Percentiles rank a stretch among this genome's conserved stretches.
Evolutionary conservation across 768 basidiomycete species (phyloP).

Genomic region (Pisolithus albus): DNA sequence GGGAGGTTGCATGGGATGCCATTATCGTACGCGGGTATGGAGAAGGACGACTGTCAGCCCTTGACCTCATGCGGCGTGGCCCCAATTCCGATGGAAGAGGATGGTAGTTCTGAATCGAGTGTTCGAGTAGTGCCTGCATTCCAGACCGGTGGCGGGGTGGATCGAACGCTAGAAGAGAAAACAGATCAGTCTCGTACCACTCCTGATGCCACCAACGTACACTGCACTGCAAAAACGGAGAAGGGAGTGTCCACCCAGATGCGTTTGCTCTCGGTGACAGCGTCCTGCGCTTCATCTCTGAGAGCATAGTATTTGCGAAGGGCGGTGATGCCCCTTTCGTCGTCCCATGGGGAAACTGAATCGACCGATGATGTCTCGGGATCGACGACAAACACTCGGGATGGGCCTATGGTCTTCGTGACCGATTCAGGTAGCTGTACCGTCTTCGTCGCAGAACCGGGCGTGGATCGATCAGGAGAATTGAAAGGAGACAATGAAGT

Average conservation of each 20-base stretch:
- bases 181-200: not conserved
- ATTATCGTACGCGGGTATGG: constrained; percentile 61
- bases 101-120: constrained; percentile 64
- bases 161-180: constrained; percentile 48
- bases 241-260: constrained; percentile 67
- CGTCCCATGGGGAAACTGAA: constrained; percentile 50
- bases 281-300: constrained; percentile 58
- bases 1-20: constrained; percentile 35
- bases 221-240: constrained; percentile 65
- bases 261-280: constrained; percentile 59
- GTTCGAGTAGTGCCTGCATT: constrained; percentile 68
- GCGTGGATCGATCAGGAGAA: constrained; percentile 17
- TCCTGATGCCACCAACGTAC: constrained; percentile 37
- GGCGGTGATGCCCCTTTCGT: constrained; percentile 59
- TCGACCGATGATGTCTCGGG: constrained; percentile 44
- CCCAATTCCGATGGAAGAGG: constrained; percentile 71
- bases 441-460: constrained; percentile 28
- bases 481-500: constrained; percentile 22
- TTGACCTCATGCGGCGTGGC: constrained; percentile 53
- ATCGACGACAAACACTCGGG: constrained; percentile 51
- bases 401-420: constrained; percentile 23
- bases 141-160: constrained; percentile 57
- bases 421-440: constrained; percentile 3
- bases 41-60: constrained; percentile 64
- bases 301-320: constrained; percentile 65